A percentile compares a stretch with the other conserved stretches of the same genome.
These are phyloP conservation scores for Agastache rugosa DNA, from an alignment of 257 asterid genomes.

Conservation along the genomic window DNA sequence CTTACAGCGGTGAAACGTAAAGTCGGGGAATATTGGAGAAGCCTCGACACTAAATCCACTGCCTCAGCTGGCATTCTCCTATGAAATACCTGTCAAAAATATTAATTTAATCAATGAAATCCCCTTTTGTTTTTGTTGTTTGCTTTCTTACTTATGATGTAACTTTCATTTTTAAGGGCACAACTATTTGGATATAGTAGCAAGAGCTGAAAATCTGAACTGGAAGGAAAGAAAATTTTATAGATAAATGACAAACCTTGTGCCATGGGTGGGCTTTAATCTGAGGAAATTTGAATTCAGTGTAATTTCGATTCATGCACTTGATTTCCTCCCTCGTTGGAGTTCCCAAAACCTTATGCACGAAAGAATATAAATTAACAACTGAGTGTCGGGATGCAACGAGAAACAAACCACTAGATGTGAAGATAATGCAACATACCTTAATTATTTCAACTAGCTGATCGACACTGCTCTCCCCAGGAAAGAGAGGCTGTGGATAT, in stretches of 20 bases:
- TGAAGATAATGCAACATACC: slow-evolving; percentile 41
- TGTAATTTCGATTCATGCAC: slow-evolving; percentile 94
- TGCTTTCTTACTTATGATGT: neutral
- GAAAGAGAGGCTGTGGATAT: slow-evolving; percentile 80
- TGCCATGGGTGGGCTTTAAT: slow-evolving; percentile 96
- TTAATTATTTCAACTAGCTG: slow-evolving; percentile 91
- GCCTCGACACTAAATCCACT: slow-evolving; percentile 84
- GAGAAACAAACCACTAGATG: neutral
- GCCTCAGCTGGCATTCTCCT: slow-evolving; percentile 85
- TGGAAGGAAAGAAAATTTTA: neutral
- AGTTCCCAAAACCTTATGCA: slow-evolving; percentile 73
- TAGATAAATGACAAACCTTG: slow-evolving; percentile 60
- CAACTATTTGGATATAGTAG: neutral
- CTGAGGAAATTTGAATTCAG: slow-evolving; percentile 87
- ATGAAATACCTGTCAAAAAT: slow-evolving; percentile 58
- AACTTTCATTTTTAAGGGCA: neutral
- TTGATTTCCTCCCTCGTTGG: slow-evolving; percentile 95
- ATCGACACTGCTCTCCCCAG: slow-evolving; percentile 92
- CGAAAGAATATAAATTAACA: slow-evolving; percentile 26
- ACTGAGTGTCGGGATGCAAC: slow-evolving; percentile 8
- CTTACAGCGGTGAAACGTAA: slow-evolving; percentile 92
- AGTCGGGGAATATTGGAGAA: slow-evolving; percentile 88
- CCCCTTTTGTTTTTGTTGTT: neutral
- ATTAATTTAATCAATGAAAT: neutral
- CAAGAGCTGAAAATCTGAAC: neutral